Percentiles rank a stretch among this genome's conserved stretches.
phyloP scores from a whole-genome alignment of 2,329 filamentous ascomycete species.

The Phialophora verrucosa region DNA sequence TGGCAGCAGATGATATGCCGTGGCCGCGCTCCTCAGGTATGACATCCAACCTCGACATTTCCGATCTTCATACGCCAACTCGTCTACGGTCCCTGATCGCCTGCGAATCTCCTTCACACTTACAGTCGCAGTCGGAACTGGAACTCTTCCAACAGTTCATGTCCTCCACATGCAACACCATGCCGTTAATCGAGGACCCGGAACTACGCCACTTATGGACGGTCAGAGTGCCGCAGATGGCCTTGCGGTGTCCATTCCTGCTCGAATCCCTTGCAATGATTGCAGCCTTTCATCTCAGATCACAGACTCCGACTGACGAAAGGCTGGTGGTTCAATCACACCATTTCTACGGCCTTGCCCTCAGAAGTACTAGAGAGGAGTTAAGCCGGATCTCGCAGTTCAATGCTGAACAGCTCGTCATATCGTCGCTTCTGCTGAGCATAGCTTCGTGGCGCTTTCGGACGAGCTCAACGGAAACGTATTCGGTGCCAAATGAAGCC shows the following conservation, averaged over 20 bases:
- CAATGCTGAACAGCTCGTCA: constrained; percentile 10
- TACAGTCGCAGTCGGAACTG: background rate
- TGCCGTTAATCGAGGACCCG: constrained; percentile 4
- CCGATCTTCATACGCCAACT: background rate
- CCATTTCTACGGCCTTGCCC: constrained; percentile 9
- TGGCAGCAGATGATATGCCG: constrained; percentile 2
- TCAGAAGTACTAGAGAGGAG: constrained; percentile 5
- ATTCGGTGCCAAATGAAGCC: constrained; percentile 3
- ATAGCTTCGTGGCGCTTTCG: constrained; percentile 11
- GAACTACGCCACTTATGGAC: constrained; percentile 1
- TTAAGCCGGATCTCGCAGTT: background rate
- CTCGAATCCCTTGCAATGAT: constrained; percentile 7
- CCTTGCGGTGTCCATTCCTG: constrained; percentile 5
- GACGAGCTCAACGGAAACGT: background rate
- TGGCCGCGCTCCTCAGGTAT: background rate
- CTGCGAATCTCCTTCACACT: background rate
- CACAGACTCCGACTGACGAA: constrained; percentile 4
- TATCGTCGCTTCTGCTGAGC: constrained; percentile 6
- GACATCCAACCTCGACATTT: background rate
- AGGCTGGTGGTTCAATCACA: constrained; percentile 6
- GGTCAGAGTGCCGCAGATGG: constrained; percentile 7
- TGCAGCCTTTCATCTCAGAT: constrained; percentile 6
- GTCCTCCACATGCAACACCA: constrained; percentile 1
- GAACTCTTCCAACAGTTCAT: constrained; percentile 8
- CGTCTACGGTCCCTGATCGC: constrained; percentile 2